Base-by-base conservation (phyloP, 495 filamentous ascomycete genomes). In the Trichocladium uniseriatum region DNA sequence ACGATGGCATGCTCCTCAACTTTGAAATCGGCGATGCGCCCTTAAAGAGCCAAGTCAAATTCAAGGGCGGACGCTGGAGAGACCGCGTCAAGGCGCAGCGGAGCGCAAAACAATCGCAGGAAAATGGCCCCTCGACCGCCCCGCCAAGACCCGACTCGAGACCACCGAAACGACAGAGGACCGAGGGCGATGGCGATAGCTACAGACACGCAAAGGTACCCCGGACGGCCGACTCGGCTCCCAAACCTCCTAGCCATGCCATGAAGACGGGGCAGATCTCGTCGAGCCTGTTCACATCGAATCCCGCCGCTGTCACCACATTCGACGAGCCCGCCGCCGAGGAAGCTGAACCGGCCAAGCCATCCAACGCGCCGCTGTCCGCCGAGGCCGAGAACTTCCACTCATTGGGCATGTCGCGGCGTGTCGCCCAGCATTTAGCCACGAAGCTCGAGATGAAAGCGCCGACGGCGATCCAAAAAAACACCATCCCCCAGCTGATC, bases 331-430 rank as follows among this genome's bases (percentile, higher is more conserved):
- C 70, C 5, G 54, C 57, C 1, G 51, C 41, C 1, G 69, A 72
- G 21, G 66, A 72, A 14, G 61, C 63, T 41, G 75, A 77, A 34
- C 71, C 79, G 3, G 77, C 80, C 9, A 74, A 83, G 21, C 86
- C 92, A n/a, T 94, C 91, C 0, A 98, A 98, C 67, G 92, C 92
- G n/a, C 94, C 92, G 3, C 69, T 96, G n/a, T 76, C 80, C 1
- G 83, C 83, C 43, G 88, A 86, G 39, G 75, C 89, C 19, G 81
- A 83, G 55, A 92, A 82, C 19, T 98, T 98, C 54, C 86, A 79
- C 14, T 78, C 80, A 6, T 71, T 98, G 21, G 90, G 90, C 2
- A 62, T 97, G 22, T 91, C 87, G 15, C 69, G 79, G 1, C 76
- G 77, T 20, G 71, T 97, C 18, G 88, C 90, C 3, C 79, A 81